Conservation (phyloP, 192 early-diverging fungal species). For the Coemansia guatemalensis region DNA sequence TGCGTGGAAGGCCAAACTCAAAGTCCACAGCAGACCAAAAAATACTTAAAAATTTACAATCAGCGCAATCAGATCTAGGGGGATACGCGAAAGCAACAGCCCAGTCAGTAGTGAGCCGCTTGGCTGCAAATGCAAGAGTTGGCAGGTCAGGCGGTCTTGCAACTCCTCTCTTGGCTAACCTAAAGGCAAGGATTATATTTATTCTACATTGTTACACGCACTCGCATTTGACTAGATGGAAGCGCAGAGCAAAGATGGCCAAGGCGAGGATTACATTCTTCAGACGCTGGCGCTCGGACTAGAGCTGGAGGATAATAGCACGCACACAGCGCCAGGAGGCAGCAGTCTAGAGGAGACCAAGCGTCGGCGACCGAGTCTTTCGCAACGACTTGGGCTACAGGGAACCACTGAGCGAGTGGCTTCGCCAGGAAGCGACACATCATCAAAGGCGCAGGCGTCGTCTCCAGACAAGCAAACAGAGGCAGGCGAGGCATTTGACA, state of each 20-base stretch:
- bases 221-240: neutral
- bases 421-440: neutral
- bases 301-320: constrained; percentile 8
- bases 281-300: constrained; percentile 28
- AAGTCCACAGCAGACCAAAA: neutral
- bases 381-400: constrained; percentile 45
- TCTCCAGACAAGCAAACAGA: neutral
- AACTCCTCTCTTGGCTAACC: too few species aligned
- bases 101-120: too few species aligned
- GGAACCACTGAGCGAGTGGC: neutral
- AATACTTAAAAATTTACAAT: constrained; percentile 9
- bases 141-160: too few species aligned
- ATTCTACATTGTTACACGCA: too few species aligned
- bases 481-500: neutral
- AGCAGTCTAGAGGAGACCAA: neutral
- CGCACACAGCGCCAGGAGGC: neutral
- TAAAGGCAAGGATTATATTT: too few species aligned
- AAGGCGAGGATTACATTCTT: constrained; percentile 20
- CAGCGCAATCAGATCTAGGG: too few species aligned
- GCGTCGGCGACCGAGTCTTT: constrained; percentile 44
- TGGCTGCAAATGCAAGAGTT: too few species aligned
- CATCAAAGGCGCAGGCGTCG: neutral
- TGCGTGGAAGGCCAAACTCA: too few species aligned
- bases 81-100: too few species aligned
- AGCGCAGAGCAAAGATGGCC: neutral